Percentiles rank a stretch among this genome's conserved stretches.
Evolutionary conservation across 2,329 filamentous ascomycete species (phyloP).

Genomic region (Endothia cerciana): DNA sequence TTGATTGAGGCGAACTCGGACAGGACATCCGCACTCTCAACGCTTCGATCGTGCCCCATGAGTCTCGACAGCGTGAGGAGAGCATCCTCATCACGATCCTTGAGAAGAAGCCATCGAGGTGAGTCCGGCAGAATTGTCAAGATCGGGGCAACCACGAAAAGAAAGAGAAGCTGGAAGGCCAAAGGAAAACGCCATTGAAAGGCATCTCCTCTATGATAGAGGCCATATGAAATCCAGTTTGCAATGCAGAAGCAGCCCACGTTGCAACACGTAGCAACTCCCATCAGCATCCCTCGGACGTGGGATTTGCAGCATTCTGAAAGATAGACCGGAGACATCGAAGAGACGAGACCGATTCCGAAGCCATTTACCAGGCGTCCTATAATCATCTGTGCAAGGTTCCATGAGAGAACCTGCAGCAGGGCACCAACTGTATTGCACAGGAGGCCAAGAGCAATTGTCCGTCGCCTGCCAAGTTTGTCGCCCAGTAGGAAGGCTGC

Average conservation of each 20-base stretch:
- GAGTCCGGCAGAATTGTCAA: conserved; percentile 48
- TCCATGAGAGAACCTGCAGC: conserved; percentile 40
- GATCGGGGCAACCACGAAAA: conserved; percentile 39
- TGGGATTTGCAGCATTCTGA: conserved; percentile 40
- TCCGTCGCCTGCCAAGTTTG: conserved; percentile 39
- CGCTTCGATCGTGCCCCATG: conserved; percentile 48
- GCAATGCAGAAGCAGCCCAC: conserved; percentile 49
- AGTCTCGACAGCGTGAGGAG: conserved; percentile 60
- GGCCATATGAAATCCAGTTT: conserved; percentile 46
- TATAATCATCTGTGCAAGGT: conserved; percentile 46
- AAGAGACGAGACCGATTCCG: conserved; percentile 41
- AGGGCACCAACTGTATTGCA: conserved; percentile 41
- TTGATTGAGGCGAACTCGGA: conserved; percentile 43
- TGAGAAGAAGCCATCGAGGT: conserved; percentile 55
- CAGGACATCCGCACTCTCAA: conserved; percentile 36
- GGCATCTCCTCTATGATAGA: conserved; percentile 34
- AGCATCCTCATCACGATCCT: conserved; percentile 61
- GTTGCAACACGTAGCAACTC: conserved; percentile 45
- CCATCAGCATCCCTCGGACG: conserved; percentile 50
- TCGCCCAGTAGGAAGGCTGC: conserved; percentile 39
- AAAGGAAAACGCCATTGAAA: conserved; percentile 38
- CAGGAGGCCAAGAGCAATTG: conserved; percentile 38
- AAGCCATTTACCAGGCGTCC: conserved; percentile 48
- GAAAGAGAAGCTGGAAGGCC: conserved; percentile 37
- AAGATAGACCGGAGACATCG: conserved; percentile 41